These are phyloP conservation scores for Saccharomycopsis babjevae DNA, from an alignment of 805 yeast genomes.

Conservation along the genomic window DNA sequence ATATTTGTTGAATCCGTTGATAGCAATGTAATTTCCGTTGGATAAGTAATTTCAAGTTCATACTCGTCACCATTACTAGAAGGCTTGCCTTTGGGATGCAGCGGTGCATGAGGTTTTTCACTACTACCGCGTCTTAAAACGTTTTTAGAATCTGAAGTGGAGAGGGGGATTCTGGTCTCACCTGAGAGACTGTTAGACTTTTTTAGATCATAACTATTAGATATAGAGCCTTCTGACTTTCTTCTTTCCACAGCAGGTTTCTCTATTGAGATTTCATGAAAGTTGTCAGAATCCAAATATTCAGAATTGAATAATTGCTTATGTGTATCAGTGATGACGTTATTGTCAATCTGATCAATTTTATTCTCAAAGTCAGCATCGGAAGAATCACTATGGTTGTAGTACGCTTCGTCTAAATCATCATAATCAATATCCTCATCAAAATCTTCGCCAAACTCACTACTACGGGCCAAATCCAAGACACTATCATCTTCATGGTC, in stretches of 20 bases:
- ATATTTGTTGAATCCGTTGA: slow-evolving; percentile 31
- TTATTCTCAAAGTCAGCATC: neutral
- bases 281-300: neutral
- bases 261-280: neutral
- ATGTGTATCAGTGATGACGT: neutral
- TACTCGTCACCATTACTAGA: slow-evolving; percentile 20
- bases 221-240: neutral
- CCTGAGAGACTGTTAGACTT: neutral
- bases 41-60: slow-evolving; percentile 18
- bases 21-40: slow-evolving; percentile 27
- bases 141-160: neutral
- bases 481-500: neutral
- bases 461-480: neutral
- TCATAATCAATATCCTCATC: slow-evolving; percentile 20
- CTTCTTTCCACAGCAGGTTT: neutral
- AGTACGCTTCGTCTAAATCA: slow-evolving; percentile 17
- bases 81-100: slow-evolving; percentile 19
- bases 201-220: neutral
- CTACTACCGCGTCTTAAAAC: neutral
- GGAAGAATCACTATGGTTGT: neutral
- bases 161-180: neutral
- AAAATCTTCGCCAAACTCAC: slow-evolving; percentile 9
- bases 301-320: neutral
- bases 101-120: neutral
- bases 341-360: neutral